phyloP scores from a whole-genome alignment of 805 yeast genomes.

The Yamadazyma akitaensis region DNA sequence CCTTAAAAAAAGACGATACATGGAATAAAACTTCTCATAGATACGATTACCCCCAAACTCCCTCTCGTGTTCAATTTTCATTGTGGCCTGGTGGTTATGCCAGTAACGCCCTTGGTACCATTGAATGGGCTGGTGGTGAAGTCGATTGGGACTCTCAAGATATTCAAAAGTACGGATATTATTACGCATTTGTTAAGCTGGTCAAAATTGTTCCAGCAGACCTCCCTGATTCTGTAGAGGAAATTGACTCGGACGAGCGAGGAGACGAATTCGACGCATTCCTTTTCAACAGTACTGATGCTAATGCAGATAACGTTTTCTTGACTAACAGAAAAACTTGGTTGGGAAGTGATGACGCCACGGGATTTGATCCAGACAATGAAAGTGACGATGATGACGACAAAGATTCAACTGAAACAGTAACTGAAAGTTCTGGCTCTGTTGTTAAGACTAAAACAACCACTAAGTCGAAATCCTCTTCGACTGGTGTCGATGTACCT shows the following conservation, averaged over 20 bases:
- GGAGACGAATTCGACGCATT: slow-evolving; percentile 53
- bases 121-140: slow-evolving; percentile 85
- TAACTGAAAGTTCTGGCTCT: slow-evolving; percentile 19
- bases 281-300: slow-evolving; percentile 45
- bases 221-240: slow-evolving; percentile 55
- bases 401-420: slow-evolving; percentile 8
- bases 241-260: slow-evolving; percentile 19
- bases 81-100: slow-evolving; percentile 75
- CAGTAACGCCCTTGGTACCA: slow-evolving; percentile 56
- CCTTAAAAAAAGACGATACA: slow-evolving; percentile 57
- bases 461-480: slow-evolving; percentile 12
- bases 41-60: slow-evolving; percentile 69
- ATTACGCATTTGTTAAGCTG: slow-evolving; percentile 60
- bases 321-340: slow-evolving; percentile 62
- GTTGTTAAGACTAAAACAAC: slow-evolving; percentile 17
- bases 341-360: slow-evolving; percentile 56
- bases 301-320: slow-evolving; percentile 37
- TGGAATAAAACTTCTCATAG: slow-evolving; percentile 57
- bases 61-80: slow-evolving; percentile 67
- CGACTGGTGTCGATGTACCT: slow-evolving; percentile 11
- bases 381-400: slow-evolving; percentile 16
- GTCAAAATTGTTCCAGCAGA: slow-evolving; percentile 67
- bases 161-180: slow-evolving; percentile 74
- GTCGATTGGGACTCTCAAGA: slow-evolving; percentile 81
- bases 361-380: slow-evolving; percentile 61